Conservation (phyloP, 805 yeast species). For the Candida glaebosa region DNA sequence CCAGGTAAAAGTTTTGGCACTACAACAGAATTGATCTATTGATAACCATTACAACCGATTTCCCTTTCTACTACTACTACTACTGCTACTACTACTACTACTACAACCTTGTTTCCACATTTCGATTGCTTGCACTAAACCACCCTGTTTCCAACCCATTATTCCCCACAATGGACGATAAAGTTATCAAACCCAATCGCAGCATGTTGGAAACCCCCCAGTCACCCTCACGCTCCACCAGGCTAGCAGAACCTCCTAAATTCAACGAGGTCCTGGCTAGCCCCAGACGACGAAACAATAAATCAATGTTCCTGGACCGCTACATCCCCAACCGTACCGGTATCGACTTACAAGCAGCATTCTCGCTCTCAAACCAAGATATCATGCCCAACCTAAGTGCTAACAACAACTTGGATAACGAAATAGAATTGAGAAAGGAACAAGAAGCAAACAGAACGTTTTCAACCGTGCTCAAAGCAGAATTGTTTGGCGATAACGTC, state of each 20-base stretch:
- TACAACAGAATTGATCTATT: too few species aligned
- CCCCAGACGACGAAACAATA: slow-evolving; percentile 46
- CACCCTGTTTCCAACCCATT: too few species aligned
- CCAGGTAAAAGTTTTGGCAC: too few species aligned
- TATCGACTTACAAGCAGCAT: slow-evolving; percentile 83
- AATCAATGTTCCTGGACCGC: slow-evolving; percentile 69
- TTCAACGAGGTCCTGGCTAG: slow-evolving; percentile 29
- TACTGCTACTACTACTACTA: neutral
- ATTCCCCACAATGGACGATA: slow-evolving; percentile 3
- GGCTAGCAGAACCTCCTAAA: slow-evolving; percentile 35
- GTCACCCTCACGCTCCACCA: slow-evolving; percentile 41
- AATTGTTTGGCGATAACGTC: slow-evolving; percentile 84
- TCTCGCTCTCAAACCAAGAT: slow-evolving; percentile 49
- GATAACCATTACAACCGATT: too few species aligned
- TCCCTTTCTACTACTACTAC: neutral
- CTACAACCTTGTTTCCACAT: too few species aligned
- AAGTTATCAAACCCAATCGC: neutral
- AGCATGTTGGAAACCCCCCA: slow-evolving; percentile 34
- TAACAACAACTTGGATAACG: slow-evolving; percentile 42
- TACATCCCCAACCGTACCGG: slow-evolving; percentile 87
- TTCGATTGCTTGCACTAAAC: too few species aligned
- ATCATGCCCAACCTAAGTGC: slow-evolving; percentile 32
- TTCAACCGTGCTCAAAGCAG: slow-evolving; percentile 81
- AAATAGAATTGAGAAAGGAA: slow-evolving; percentile 63
- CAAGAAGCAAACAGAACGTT: slow-evolving; percentile 87